These are phyloP conservation scores for Phenoliferia sp. DNA, from an alignment of 1,284 basidiomycete genomes.

Conservation along the genomic window DNA sequence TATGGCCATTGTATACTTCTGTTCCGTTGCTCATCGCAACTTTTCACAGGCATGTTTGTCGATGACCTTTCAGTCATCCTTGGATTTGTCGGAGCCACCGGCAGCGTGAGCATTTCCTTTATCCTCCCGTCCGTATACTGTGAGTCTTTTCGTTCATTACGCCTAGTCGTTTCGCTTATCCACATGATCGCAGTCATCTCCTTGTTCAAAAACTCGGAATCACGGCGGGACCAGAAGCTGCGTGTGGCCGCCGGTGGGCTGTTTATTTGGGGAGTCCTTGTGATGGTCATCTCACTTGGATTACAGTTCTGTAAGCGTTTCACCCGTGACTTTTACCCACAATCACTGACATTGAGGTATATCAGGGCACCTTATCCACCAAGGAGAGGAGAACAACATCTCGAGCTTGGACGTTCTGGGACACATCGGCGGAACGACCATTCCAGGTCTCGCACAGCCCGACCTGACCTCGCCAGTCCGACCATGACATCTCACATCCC, in stretches of 20 bases:
- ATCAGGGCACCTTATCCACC: not conserved
- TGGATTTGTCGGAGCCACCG: slow-evolving; percentile 93
- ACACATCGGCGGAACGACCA: not conserved
- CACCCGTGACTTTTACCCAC: not conserved
- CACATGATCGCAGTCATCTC: slow-evolving; percentile 31
- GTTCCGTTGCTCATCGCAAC: not conserved
- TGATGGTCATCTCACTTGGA: slow-evolving; percentile 71
- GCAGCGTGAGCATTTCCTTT: slow-evolving; percentile 93
- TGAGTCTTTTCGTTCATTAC: slow-evolving; percentile 62
- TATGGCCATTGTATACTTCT: not conserved
- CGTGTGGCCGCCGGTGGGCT: slow-evolving; percentile 63
- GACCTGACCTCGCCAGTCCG: not conserved
- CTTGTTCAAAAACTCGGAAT: slow-evolving; percentile 57
- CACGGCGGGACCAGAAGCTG: slow-evolving; percentile 57
- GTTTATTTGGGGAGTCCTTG: slow-evolving; percentile 66
- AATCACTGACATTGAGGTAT: not conserved
- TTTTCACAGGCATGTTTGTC: slow-evolving; percentile 74
- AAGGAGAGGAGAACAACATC: not conserved
- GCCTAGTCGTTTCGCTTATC: slow-evolving; percentile 15
- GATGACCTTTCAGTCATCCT: slow-evolving; percentile 73
- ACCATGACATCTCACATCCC: not conserved
- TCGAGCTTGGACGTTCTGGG: not conserved
- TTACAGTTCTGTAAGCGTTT: slow-evolving; percentile 30
- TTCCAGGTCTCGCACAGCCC: not conserved
- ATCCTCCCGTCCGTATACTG: slow-evolving; percentile 81